Evolutionary conservation across 2,329 filamentous ascomycete species (phyloP), one percentile per base, ranked within the genome.

Genomic region (Xylariaceae sp.): DNA sequence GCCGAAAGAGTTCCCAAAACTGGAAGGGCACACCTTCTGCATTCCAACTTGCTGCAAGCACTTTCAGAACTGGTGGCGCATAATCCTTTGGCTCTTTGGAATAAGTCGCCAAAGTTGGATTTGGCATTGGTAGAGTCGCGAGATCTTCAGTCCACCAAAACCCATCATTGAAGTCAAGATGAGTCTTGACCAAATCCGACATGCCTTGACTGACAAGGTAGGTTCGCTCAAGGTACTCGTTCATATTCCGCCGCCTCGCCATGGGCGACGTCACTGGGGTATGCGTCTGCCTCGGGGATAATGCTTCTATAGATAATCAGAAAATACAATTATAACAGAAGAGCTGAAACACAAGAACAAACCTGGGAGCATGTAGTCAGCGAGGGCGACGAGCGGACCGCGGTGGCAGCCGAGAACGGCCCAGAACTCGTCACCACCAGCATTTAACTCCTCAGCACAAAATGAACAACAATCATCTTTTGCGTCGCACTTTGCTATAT

Each of bases 61-160:
- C 71, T 47, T 68, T 69, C 6, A 83, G 64, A 2, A 78, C 68
- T 0, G 78, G 77, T 0, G 79, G 76, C 6, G 75, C 65, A 27
- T 71, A 67, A 11, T 71, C 68, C 11, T 68, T 59, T 2, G 68
- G 60, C 2, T 74, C 70, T 49, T 66, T 67, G 14, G 63, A 64
- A 56, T 71, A 75, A 2, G 62, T 66, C 3, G 72, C 65, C 10
- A 67, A 51, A 4, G 68, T 65, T 5, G 69, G 68, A 42, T 72
- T 73, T 2, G 64, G 56, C 27, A 68, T 67, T 11, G 72, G 68
- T 33, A 72, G 53, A 41, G 60, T 68, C 7, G 71, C 71, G 19
- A 77, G 62, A 53, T 79, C 74, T 42, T 78, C 76, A 14, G 74
- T 76, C 75, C 76, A 79, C 79, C 79, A 82, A 58, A 82, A 82